Percentiles rank a stretch among this genome's conserved stretches.
Conservation (phyloP, 805 yeast genomes). For the Huiozyma sinensis region DNA sequence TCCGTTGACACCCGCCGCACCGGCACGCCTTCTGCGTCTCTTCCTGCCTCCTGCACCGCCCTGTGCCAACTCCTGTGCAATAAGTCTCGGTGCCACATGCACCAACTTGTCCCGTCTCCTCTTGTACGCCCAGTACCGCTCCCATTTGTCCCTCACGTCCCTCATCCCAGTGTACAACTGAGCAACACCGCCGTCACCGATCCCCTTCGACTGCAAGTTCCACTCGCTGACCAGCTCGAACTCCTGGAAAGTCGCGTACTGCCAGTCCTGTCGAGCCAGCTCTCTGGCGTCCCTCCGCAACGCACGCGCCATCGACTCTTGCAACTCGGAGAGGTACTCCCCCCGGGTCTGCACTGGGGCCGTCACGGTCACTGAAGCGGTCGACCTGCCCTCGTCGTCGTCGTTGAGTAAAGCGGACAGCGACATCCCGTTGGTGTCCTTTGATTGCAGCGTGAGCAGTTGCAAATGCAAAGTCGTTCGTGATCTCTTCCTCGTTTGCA, state of each 20-base stretch:
- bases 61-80: no score
- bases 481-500: no score
- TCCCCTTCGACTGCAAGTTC: slow-evolving; percentile 14
- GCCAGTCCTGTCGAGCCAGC: slow-evolving; percentile 26
- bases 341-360: neutral
- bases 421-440: slow-evolving; percentile 13
- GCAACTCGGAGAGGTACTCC: slow-evolving; percentile 10
- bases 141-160: slow-evolving; percentile 1
- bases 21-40: no score
- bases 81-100: neutral
- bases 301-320: slow-evolving; percentile 13
- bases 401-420: slow-evolving; percentile 22
- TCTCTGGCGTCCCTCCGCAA: slow-evolving; percentile 19
- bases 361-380: neutral
- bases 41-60: no score
- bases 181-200: neutral
- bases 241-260: slow-evolving; percentile 27
- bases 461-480: no score
- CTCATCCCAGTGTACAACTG: neutral
- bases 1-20: no score
- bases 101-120: neutral
- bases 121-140: slow-evolving; percentile 1
- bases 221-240: slow-evolving; percentile 29
- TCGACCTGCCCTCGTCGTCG: slow-evolving; percentile 14
- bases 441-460: neutral